Conservation (phyloP, 169 alveolate genomes). For the Plasmodium yoelii region DNA sequence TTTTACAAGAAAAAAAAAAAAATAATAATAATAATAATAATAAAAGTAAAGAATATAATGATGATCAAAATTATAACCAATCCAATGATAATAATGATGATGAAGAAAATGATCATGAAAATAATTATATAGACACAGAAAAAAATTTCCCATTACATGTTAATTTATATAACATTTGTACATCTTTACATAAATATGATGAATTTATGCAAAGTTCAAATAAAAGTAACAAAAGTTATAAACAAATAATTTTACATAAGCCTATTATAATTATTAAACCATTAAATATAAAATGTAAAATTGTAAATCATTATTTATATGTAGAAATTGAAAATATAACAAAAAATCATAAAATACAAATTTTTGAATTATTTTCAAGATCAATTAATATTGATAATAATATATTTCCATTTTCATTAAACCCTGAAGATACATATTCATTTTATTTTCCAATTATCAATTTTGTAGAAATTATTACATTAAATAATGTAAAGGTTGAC, state of each 20-base stretch:
- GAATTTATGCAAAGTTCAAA: constrained; percentile 21
- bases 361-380: constrained; percentile 45
- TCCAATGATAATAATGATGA: constrained; percentile 16
- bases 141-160: constrained; percentile 34
- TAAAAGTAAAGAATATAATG: not conserved
- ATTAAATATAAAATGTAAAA: constrained; percentile 27
- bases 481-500: constrained; percentile 9
- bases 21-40: not conserved
- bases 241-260: constrained; percentile 14
- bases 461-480: constrained; percentile 18
- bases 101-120: constrained; percentile 8
- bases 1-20: constrained; percentile 12
- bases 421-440: constrained; percentile 51
- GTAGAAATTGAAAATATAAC: constrained; percentile 54
- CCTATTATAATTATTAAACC: constrained; percentile 40
- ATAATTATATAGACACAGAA: constrained; percentile 13
- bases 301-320: constrained; percentile 24
- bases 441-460: constrained; percentile 33
- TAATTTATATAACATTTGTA: constrained; percentile 30
- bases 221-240: constrained; percentile 15
- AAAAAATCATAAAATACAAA: constrained; percentile 11
- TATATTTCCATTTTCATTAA: constrained; percentile 23
- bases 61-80: constrained; percentile 12
- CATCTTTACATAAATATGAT: constrained; percentile 30
- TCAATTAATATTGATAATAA: constrained; percentile 34